These are phyloP conservation scores for Cytospora chrysosperma DNA, from an alignment of 2,329 filamentous ascomycete species.

Conservation along the genomic window DNA sequence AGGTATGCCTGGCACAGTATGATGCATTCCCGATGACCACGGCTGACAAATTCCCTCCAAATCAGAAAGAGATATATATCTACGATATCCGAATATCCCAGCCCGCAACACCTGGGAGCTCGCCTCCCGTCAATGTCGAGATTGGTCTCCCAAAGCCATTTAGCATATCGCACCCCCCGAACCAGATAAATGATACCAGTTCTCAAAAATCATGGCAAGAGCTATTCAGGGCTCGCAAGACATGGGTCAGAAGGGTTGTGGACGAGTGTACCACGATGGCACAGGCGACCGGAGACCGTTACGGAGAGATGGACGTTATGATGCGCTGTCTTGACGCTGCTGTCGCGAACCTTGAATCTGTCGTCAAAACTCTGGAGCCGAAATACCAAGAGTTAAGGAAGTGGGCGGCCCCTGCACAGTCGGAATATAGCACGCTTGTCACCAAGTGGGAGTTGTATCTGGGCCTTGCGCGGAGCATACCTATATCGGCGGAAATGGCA, in stretches of 20 bases:
- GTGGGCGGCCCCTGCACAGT: conserved; percentile 67
- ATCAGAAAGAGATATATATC: conserved; percentile 81
- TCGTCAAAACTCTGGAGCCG: conserved; percentile 68
- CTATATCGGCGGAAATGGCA: conserved; percentile 65
- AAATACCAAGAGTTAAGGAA: conserved; percentile 69
- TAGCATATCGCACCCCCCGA: conserved; percentile 68
- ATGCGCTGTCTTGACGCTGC: conserved; percentile 80
- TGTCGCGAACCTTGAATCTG: conserved; percentile 77
- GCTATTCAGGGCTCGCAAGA: conserved; percentile 75
- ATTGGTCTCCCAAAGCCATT: conserved; percentile 53
- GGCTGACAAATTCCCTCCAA: conserved; percentile 6
- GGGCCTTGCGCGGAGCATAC: conserved; percentile 60
- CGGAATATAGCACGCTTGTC: conserved; percentile 65
- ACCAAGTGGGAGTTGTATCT: conserved; percentile 69
- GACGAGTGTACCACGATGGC: conserved; percentile 69
- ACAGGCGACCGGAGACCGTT: conserved; percentile 60
- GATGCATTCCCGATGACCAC: background rate
- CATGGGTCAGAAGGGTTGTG: conserved; percentile 73
- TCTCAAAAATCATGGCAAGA: conserved; percentile 85
- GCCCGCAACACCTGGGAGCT: conserved; percentile 46
- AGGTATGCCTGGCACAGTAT: conserved; percentile 54
- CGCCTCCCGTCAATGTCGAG: conserved; percentile 45
- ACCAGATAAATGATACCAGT: conserved; percentile 75
- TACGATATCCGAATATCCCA: conserved; percentile 81
- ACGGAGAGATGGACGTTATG: conserved; percentile 73